Evolutionary conservation across 805 yeast species (phyloP).

Genomic region (Priceomyces melissophilus): DNA sequence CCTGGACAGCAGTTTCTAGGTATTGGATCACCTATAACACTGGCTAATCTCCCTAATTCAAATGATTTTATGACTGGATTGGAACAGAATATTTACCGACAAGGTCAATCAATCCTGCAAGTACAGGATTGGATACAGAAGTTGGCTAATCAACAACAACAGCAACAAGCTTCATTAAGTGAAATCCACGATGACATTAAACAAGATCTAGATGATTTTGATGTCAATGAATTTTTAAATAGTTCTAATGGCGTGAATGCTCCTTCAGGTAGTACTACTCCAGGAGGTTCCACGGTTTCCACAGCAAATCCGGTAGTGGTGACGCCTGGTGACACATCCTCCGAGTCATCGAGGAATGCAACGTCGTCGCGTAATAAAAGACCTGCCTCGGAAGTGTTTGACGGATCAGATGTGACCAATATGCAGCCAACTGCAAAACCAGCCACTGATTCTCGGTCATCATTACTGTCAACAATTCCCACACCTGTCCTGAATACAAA

Average conservation of each 20-base stretch:
- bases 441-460: too few relatives aligned
- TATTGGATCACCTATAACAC: slow-evolving; percentile 1
- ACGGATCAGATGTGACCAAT: slow-evolving; percentile 5
- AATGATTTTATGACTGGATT: slow-evolving; percentile 32
- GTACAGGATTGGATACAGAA: slow-evolving; percentile 55
- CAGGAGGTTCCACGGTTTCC: too few relatives aligned
- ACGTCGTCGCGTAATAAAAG: slow-evolving; percentile 8
- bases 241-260: slow-evolving; percentile 6
- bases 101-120: slow-evolving; percentile 52
- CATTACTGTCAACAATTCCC: too few relatives aligned
- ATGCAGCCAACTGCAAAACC: too few relatives aligned
- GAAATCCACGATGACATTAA: slow-evolving; percentile 10
- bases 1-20: slow-evolving; percentile 5
- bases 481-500: too few relatives aligned
- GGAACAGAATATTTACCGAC: slow-evolving; percentile 45
- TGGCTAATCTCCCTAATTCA: slow-evolving; percentile 4
- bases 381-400: slow-evolving; percentile 14
- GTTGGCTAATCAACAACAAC: slow-evolving; percentile 23
- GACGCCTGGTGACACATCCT: slow-evolving; percentile 7
- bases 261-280: neutral
- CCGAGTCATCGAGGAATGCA: slow-evolving; percentile 5
- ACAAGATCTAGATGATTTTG: slow-evolving; percentile 24
- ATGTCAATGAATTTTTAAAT: slow-evolving; percentile 29
- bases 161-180: slow-evolving; percentile 9
- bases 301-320: slow-evolving; percentile 3